Percentiles rank a stretch among this genome's conserved stretches.
These are phyloP conservation scores for Pseudoscleropodium purum DNA, from an alignment of 225 moss, liverwort and hornwort species.

Conservation along the genomic window DNA sequence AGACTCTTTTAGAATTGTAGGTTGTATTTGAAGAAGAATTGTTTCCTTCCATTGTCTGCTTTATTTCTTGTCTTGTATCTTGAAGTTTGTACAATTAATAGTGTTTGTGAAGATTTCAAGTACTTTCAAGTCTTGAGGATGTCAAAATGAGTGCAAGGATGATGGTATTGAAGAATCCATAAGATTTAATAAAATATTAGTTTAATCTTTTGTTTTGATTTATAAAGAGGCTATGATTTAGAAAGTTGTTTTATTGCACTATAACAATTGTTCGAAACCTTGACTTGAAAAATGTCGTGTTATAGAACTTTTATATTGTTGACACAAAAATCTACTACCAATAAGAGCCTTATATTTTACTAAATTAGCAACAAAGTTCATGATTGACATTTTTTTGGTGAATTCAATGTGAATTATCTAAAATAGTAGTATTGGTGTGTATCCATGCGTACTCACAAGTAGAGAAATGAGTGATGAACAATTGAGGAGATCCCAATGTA, in stretches of 20 bases:
- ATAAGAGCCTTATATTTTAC: rapidly evolving
- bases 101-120: no score
- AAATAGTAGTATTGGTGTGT: background rate
- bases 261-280: background rate
- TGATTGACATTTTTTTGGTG: background rate
- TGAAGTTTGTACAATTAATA: rapidly evolving
- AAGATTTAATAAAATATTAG: background rate
- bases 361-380: background rate
- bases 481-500: rapidly evolving
- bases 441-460: rapidly evolving
- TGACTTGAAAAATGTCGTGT: background rate
- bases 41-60: no score
- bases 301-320: background rate
- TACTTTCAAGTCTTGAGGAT: no score
- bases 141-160: no score
- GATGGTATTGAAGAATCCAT: no score
- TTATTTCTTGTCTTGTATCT: background rate
- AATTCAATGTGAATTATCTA: background rate
- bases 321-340: background rate
- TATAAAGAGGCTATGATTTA: background rate
- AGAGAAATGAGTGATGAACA: background rate
- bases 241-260: background rate
- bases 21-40: background rate
- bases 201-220: background rate
- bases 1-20: rapidly evolving